A percentile compares a stretch with the other conserved stretches of the same genome.
Conservation (phyloP, 164 flowering plant genomes). For the Piper betle region DNA sequence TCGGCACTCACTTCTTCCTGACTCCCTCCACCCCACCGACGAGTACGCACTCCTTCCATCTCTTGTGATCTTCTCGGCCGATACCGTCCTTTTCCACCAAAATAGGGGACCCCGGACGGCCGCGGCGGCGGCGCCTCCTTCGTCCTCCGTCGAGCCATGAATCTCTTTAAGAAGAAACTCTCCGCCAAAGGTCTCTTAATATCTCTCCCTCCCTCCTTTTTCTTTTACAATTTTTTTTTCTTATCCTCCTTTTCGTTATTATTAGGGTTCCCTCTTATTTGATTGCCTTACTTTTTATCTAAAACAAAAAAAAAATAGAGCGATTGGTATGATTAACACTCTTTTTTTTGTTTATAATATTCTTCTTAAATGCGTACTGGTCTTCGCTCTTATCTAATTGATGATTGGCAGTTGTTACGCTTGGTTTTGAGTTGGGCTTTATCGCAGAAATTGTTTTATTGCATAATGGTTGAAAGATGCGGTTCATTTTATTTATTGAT, state of each 20-base stretch:
- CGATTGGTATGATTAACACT: neutral
- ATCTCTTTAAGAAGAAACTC: conserved; percentile 22
- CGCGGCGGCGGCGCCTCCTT: neutral
- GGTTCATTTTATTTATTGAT: too few relatives aligned
- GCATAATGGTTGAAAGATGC: too few relatives aligned
- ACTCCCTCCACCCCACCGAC: too few relatives aligned
- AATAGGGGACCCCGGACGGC: neutral
- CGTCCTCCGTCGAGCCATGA: conserved; percentile 4
- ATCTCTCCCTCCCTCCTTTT: neutral
- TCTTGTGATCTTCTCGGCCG: neutral
- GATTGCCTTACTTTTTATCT: neutral
- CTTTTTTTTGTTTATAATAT: neutral
- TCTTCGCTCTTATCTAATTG: too few relatives aligned
- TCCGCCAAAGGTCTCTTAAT: conserved; percentile 15
- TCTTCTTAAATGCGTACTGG: neutral
- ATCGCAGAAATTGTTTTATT: too few relatives aligned
- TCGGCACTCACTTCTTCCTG: neutral
- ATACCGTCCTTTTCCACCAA: neutral
- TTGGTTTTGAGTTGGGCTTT: too few relatives aligned
- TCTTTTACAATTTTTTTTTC: neutral
- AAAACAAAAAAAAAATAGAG: neutral
- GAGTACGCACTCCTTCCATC: neutral
- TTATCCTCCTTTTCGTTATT: neutral
- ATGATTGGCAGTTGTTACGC: too few relatives aligned
- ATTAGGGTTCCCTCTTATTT: neutral